These are phyloP conservation scores for Phaeotremella fagi DNA, from an alignment of 768 basidiomycete species.

Conservation along the genomic window DNA sequence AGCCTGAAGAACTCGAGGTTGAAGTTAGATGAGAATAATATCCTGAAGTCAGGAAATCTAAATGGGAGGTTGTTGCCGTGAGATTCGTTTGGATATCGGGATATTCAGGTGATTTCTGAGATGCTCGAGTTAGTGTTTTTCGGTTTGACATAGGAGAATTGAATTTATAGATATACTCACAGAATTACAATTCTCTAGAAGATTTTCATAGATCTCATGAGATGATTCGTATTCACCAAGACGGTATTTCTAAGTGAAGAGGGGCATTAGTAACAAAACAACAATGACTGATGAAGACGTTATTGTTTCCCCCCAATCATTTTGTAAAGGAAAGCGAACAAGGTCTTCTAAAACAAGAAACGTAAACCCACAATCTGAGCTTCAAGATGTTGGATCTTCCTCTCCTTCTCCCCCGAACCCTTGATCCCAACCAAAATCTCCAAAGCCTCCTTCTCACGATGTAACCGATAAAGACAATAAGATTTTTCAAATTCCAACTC, in stretches of 20 bases:
- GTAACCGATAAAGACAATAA: constrained; percentile 80
- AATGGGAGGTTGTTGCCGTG: constrained; percentile 70
- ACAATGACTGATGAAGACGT: constrained; percentile 1
- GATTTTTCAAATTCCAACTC: constrained; percentile 62
- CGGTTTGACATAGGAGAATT: neutral
- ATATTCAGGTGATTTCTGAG: constrained; percentile 79
- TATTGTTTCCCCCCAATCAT: no score
- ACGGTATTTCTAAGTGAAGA: constrained; percentile 63
- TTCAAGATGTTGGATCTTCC: constrained; percentile 72
- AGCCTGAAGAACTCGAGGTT: constrained; percentile 17
- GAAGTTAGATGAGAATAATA: constrained; percentile 35
- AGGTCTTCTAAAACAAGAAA: no score
- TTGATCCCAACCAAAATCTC: constrained; percentile 51
- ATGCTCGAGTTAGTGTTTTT: no score
- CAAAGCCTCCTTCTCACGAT: constrained; percentile 65
- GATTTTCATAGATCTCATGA: constrained; percentile 70
- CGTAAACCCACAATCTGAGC: constrained; percentile 73
- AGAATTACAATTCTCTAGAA: constrained; percentile 70
- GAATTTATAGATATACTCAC: constrained; percentile 52
- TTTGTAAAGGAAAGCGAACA: no score
- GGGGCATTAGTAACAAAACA: neutral
- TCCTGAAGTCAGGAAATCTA: constrained; percentile 65
- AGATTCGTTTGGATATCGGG: constrained; percentile 82
- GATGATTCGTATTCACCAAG: constrained; percentile 68
- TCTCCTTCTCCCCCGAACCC: constrained; percentile 50